These are phyloP conservation scores for Salix suchowensis DNA, from an alignment of 345 rosid genomes.

Conservation along the genomic window DNA sequence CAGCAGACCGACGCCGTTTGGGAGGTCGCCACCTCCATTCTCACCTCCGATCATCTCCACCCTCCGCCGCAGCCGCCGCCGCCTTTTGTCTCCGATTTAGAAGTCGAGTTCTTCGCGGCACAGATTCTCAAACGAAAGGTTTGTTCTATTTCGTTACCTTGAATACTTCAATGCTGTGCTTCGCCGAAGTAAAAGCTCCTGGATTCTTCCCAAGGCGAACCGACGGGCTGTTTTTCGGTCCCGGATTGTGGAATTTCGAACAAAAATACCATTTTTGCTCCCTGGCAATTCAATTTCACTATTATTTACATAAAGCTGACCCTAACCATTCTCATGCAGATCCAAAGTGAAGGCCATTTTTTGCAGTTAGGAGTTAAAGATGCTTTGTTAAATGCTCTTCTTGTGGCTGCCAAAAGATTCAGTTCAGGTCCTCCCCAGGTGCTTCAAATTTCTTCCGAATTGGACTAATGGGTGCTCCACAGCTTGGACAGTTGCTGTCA, in stretches of 20 bases:
- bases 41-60: conserved; percentile 55
- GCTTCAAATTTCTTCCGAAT: conserved; percentile 18
- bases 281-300: neutral
- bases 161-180: neutral
- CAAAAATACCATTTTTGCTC: neutral
- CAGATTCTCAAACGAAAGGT: conserved; percentile 98
- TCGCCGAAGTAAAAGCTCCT: too few species aligned
- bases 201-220: too few species aligned
- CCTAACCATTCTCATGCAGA: conserved; percentile 36
- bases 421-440: conserved; percentile 95
- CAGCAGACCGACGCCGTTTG: conserved; percentile 87
- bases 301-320: neutral
- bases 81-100: conserved; percentile 49
- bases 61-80: neutral
- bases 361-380: conserved; percentile 67
- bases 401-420: conserved; percentile 75
- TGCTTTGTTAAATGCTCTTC: conserved; percentile 76
- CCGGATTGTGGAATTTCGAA: too few species aligned
- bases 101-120: conserved; percentile 88
- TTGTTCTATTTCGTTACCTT: neutral
- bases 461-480: neutral
- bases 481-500: neutral
- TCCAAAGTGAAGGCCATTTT: conserved; percentile 77
- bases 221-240: too few species aligned
- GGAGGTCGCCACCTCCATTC: conserved; percentile 88